Base-by-base conservation (phyloP, 1,139 yeast species). In the Kodamaea fungicola region DNA sequence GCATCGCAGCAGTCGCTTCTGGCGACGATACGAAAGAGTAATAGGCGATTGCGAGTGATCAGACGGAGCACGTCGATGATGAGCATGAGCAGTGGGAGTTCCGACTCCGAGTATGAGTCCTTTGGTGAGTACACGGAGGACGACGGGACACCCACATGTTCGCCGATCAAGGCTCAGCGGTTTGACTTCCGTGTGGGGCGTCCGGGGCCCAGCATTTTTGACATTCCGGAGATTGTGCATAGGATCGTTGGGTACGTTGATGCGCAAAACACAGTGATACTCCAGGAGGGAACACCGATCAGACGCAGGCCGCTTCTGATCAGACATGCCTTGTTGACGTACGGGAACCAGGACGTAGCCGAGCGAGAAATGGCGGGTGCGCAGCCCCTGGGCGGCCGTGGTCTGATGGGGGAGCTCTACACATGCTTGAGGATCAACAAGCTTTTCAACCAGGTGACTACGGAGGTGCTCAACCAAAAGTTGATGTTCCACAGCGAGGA, bases 181-280 rank as follows among this genome's bases (percentile, higher is more conserved):
- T 10, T 28, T 10, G 30, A 9, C 10, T 8, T n/a, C 29, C 22
- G 9, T 10, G n/a, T 12, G 26, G n/a, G 6, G n/a, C 29, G 25
- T 7, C 32, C 28, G 10, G 19, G 19, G 23, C 76, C 73, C 40
- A 62, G 66, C 16, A 83, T 88, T 5, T 83, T 88, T 52, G 69
- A 70, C 36, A 79, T 83, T 12, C 96, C 96, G 0, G 96, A 89
- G 57, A 81, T 89, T 39, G 67, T 88, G 12, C 61, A 71, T 45
- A 67, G 71, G 41, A 84, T 89, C 10, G 51, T 88, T 22, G 64
- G 67, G 19, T 77, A 67, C 55, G 80, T 86, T 9, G 86, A 83
- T 33, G 62, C 64, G 26, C 68, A 62, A 42, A 56, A 51, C 37
- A 63, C 76, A 6, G 55, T 57, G 4, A 64, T 79, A 12, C 88